phyloP scores from a whole-genome alignment of 345 rosid species.

The Dipteronia sinensis region DNA sequence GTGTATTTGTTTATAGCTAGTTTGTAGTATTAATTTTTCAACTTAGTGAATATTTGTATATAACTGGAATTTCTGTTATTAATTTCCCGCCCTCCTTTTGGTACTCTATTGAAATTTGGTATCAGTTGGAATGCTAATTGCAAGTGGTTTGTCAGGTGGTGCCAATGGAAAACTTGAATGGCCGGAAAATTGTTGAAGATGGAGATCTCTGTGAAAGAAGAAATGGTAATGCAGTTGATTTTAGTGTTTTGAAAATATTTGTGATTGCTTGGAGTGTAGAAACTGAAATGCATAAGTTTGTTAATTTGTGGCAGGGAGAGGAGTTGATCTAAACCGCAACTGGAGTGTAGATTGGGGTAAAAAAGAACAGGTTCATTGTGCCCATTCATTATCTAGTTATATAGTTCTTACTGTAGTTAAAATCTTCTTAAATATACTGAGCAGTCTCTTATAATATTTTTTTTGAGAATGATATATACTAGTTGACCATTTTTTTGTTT shows the following conservation, averaged over 20 bases:
- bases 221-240: constrained; percentile 56
- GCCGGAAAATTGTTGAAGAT: constrained; percentile 90
- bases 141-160: constrained; percentile 53
- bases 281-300: constrained; percentile 15
- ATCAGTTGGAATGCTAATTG: constrained; percentile 19
- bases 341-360: constrained; percentile 99
- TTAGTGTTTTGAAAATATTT: constrained; percentile 7
- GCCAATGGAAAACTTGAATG: constrained; percentile 92
- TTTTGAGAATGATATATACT: constrained; percentile 3
- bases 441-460: neutral
- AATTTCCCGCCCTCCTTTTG: neutral
- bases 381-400: constrained; percentile 10
- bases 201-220: constrained; percentile 96
- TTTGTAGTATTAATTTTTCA: neutral
- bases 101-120: constrained; percentile 5
- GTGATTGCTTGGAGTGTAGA: constrained; percentile 14
- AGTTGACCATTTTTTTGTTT: neutral
- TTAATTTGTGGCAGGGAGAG: constrained; percentile 67
- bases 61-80: neutral
- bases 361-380: constrained; percentile 77
- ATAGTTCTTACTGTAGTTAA: neutral
- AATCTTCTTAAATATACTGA: constrained; percentile 2
- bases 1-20: neutral
- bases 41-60: neutral
- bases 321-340: constrained; percentile 96